A percentile compares a stretch with the other conserved stretches of the same genome.
These are phyloP conservation scores for Grigorovia transvaalensis DNA, from an alignment of 805 yeast species.

Conservation along the genomic window DNA sequence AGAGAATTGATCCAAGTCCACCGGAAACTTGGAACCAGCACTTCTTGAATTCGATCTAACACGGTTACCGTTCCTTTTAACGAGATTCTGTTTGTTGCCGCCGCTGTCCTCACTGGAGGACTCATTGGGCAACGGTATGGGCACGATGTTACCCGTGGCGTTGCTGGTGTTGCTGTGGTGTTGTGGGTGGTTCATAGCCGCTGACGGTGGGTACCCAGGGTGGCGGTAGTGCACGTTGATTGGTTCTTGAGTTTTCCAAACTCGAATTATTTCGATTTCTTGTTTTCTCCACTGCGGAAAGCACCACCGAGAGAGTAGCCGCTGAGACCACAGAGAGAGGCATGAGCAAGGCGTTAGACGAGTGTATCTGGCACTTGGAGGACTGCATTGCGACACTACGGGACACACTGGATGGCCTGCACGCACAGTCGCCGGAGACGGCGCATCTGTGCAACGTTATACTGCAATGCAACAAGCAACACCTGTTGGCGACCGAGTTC, in stretches of 20 bases:
- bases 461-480: conserved; percentile 21
- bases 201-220: too few relatives aligned
- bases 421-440: conserved; percentile 13
- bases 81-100: not conserved
- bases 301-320: too few relatives aligned
- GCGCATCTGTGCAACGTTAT: conserved; percentile 15
- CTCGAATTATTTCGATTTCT: not conserved
- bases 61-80: not conserved
- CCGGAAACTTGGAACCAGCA: conserved; percentile 13
- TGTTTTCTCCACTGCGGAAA: too few relatives aligned
- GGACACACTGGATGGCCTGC: conserved; percentile 14
- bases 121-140: not conserved
- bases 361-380: conserved; percentile 16
- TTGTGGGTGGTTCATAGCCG: too few relatives aligned
- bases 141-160: not conserved
- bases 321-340: too few relatives aligned
- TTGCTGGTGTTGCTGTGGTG: too few relatives aligned
- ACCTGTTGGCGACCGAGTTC: conserved; percentile 25
- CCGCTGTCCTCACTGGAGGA: not conserved
- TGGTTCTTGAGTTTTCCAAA: not conserved
- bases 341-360: conserved; percentile 19
- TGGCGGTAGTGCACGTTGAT: too few relatives aligned
- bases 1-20: conserved; percentile 7
- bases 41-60: conserved; percentile 24
- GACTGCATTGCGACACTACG: conserved; percentile 14